Conservation (phyloP, 352 stramenopile species). For the Elongisporangium anandrum region DNA sequence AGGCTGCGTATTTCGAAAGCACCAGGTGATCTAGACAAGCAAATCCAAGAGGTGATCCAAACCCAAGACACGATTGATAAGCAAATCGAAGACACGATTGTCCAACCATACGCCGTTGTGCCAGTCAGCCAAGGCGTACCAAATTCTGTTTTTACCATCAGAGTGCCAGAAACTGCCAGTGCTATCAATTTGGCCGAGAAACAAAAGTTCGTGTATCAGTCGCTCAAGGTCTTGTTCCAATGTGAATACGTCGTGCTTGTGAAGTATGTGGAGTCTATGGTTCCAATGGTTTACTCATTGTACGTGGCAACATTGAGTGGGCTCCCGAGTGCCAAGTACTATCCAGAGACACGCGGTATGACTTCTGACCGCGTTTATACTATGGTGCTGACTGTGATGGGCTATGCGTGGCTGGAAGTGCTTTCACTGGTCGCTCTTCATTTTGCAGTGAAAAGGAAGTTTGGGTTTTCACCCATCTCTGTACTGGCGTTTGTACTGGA, state of each 20-base stretch:
- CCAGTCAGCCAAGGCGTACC: no score
- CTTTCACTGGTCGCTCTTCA: slow-evolving; percentile 1
- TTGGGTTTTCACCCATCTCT: slow-evolving; percentile 1
- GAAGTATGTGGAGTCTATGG: neutral
- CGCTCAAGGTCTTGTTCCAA: neutral
- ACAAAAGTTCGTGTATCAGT: neutral
- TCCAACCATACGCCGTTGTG: no score
- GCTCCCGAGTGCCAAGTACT: neutral
- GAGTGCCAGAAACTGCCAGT: no score
- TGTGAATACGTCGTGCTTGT: neutral
- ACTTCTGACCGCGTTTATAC: neutral
- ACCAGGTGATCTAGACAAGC: neutral
- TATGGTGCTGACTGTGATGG: neutral
- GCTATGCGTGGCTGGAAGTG: neutral
- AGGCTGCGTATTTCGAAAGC: neutral
- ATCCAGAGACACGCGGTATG: neutral
- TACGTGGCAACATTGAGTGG: neutral
- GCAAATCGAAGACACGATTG: neutral
- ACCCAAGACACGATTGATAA: neutral
- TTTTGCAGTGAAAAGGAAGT: neutral
- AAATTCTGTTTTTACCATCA: no score
- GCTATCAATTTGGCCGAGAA: neutral
- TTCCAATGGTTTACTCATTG: neutral
- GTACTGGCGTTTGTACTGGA: slow-evolving; percentile 3
- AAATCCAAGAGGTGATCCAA: no score